Evolutionary conservation across 495 filamentous ascomycete genomes (phyloP), one percentile per base, ranked within the genome.

Genomic region (Aspergillus ellipticus): DNA sequence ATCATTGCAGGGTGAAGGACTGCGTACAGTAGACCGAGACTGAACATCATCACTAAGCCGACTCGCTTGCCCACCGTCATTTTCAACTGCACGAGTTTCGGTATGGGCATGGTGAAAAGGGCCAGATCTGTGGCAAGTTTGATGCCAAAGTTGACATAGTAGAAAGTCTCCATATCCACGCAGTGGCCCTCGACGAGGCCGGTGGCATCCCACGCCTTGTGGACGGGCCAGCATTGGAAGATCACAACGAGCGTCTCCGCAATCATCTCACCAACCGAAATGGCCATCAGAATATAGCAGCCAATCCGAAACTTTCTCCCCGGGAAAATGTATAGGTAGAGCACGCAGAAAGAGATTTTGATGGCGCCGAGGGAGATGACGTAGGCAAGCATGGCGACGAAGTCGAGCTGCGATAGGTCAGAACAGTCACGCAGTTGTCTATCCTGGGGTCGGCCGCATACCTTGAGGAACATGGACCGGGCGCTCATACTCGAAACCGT

Each of bases 21-120:
- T 31, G 55, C 68, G 45, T 53, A 74, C 71, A 73, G 46, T 26
- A 69, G 46, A 29, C 72, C 72, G n/a, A 72, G 45, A 35, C 66
- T 57, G 39, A 73, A 74, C 58, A 74, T 56, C 19, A 64, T 31
- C 1, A 63, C 59, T 48, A 74, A 53, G 5, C 67, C 67, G 15
- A 59, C 39, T 26, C 68, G 66, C 52, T 74, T 66, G 8, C 56
- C 55, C 7, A 51, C 17, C 7, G 72, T 55, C 46, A 72, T 66
- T 19, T 64, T 48, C 24, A 74, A 48, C 35, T 57, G 47, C 28
- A 63, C 46, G 13, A 75, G 43, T 47, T 68, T 63, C 11, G 59
- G 62, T 42, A 75, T 71, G 0, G 72, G 72, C 31, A 75, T 42
- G 15, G 42, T 33, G 20, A 75, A 63, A 22, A 74, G 50, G 15